Percentiles rank a stretch among this genome's conserved stretches.
Conservation (phyloP, 1,284 basidiomycete genomes). For the Fomes fomentarius region DNA sequence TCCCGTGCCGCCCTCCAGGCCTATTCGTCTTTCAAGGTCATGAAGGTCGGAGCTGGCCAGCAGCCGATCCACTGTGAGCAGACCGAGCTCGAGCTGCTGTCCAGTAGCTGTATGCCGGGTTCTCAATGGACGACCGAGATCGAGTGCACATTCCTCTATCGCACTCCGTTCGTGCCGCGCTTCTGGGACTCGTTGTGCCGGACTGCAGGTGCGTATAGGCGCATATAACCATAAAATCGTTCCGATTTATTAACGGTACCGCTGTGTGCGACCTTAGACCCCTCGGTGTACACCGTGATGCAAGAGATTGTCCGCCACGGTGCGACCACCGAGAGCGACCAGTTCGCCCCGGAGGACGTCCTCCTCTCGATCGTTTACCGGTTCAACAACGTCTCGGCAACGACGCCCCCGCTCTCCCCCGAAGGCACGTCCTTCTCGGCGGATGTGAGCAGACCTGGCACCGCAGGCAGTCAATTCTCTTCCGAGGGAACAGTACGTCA, state of each 20-base stretch:
- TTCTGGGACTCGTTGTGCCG: conserved; percentile 62
- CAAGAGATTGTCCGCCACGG: conserved; percentile 52
- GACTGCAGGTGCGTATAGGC: conserved; percentile 47
- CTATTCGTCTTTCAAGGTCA: conserved; percentile 58
- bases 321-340: conserved; percentile 6
- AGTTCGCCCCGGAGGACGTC: conserved; percentile 22
- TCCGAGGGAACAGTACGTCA: conserved; percentile 29
- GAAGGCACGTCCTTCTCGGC: conserved; percentile 15
- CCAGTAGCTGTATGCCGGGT: conserved; percentile 29
- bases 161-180: conserved; percentile 58
- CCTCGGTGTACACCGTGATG: conserved; percentile 53
- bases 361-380: conserved; percentile 31
- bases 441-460: conserved; percentile 18
- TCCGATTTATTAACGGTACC: too few species aligned
- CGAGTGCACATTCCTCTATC: conserved; percentile 52
- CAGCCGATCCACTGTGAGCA: conserved; percentile 51
- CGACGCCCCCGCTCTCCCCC: not conserved
- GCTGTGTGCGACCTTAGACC: too few species aligned
- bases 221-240: not conserved
- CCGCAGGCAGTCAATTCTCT: conserved; percentile 30
- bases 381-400: conserved; percentile 26
- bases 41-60: conserved; percentile 39
- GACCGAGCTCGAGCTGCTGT: conserved; percentile 43
- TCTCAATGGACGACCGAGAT: conserved; percentile 37
- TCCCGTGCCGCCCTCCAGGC: conserved; percentile 51